A percentile compares a stretch with the other conserved stretches of the same genome.
These are phyloP conservation scores for Geotrichum carabidarum DNA, from an alignment of 1,139 yeast species.

Conservation along the genomic window DNA sequence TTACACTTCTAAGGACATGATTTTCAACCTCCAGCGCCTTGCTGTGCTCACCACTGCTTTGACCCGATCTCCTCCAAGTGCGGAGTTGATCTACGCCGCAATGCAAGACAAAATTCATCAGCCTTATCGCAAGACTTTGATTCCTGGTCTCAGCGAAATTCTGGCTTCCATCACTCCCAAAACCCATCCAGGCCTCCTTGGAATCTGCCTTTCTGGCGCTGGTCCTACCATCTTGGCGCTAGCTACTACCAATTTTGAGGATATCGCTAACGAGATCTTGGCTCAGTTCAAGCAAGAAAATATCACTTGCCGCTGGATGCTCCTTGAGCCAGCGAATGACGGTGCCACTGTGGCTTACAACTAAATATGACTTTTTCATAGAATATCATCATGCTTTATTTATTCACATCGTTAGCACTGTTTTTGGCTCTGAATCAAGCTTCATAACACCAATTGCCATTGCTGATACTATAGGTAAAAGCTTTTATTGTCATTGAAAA, in stretches of 20 bases:
- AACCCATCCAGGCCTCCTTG: slow-evolving; percentile 77
- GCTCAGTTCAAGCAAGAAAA: slow-evolving; percentile 59
- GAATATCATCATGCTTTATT: background rate
- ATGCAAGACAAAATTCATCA: slow-evolving; percentile 97
- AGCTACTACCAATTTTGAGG: slow-evolving; percentile 82
- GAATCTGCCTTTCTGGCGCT: slow-evolving; percentile 94
- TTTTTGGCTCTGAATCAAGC: too few relatives aligned
- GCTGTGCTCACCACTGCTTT: slow-evolving; percentile 78
- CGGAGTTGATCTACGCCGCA: slow-evolving; percentile 79
- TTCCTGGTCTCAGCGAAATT: slow-evolving; percentile 85
- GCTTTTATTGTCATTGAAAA: too few relatives aligned
- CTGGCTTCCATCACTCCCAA: slow-evolving; percentile 76
- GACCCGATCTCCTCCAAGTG: slow-evolving; percentile 74
- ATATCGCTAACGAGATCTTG: slow-evolving; percentile 73
- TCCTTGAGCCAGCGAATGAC: slow-evolving; percentile 78
- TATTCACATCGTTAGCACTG: background rate
- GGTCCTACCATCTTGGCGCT: slow-evolving; percentile 95
- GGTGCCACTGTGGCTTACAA: slow-evolving; percentile 51
- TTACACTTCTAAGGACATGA: slow-evolving; percentile 76
- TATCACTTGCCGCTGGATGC: slow-evolving; percentile 73
- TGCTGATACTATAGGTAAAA: too few relatives aligned
- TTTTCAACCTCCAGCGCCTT: slow-evolving; percentile 77
- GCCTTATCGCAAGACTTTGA: slow-evolving; percentile 83
- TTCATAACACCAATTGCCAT: too few relatives aligned
- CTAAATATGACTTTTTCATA: slow-evolving; percentile 2